Percentiles rank a stretch among this genome's conserved stretches.
Evolutionary conservation across 116 monocot genomes (phyloP).

Genomic region (Iris pallida): DNA sequence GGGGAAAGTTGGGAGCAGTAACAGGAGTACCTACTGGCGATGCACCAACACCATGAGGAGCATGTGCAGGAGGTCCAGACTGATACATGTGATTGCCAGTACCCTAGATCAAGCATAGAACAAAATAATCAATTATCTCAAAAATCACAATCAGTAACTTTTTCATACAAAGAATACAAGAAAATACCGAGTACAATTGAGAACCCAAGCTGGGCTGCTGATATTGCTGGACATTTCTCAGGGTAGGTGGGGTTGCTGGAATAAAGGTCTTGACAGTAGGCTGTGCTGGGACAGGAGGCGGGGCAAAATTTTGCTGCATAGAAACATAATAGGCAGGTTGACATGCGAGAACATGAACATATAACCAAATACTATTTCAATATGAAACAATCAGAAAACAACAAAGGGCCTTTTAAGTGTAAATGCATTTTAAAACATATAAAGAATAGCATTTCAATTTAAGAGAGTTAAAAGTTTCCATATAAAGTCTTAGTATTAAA

Average conservation of each 20-base stretch:
- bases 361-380: not conserved
- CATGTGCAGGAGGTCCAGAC: slow-evolving; percentile 26
- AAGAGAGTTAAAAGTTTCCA: not conserved
- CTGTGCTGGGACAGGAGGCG: slow-evolving; percentile 46
- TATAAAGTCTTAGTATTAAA: not conserved
- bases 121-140: not conserved
- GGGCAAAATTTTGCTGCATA: slow-evolving; percentile 38
- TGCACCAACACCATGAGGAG: slow-evolving; percentile 28
- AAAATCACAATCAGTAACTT: not conserved
- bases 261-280: slow-evolving; percentile 53
- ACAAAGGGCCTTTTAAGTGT: not conserved
- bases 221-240: slow-evolving; percentile 77
- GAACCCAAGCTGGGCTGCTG: slow-evolving; percentile 67
- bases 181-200: slow-evolving; percentile 71
- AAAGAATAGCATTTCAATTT: not conserved
- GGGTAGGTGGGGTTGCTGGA: slow-evolving; percentile 51
- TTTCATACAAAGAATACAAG: not conserved
- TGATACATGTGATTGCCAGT: slow-evolving; percentile 37
- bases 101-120: slow-evolving; percentile 41
- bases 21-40: slow-evolving; percentile 27
- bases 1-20: slow-evolving; percentile 45
- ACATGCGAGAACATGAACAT: no score
- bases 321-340: not conserved
- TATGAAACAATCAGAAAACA: not conserved
- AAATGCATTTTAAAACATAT: not conserved